A percentile compares a stretch with the other conserved stretches of the same genome.
Conservation (phyloP, 148 eudicot species). For the Euryodendron excelsum region DNA sequence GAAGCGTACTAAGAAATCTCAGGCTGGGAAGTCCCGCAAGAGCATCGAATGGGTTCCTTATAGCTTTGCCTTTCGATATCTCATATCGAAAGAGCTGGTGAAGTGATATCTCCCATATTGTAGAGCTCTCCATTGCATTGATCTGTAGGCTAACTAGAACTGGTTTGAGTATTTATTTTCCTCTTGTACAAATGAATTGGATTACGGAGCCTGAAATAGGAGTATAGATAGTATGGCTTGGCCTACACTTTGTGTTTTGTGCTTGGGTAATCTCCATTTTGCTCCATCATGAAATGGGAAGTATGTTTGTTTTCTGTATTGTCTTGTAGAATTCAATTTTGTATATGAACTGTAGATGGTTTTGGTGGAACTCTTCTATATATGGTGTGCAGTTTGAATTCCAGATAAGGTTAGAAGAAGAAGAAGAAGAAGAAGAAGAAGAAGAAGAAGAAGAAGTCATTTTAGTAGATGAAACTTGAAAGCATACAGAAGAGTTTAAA, state of each 20-base stretch:
- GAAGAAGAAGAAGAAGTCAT: too few species aligned
- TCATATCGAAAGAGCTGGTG: slow-evolving; percentile 67
- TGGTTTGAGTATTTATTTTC: neutral
- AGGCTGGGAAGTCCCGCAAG: slow-evolving; percentile 51
- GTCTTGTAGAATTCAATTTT: neutral
- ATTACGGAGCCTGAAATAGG: slow-evolving; percentile 1
- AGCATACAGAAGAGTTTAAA: too few species aligned
- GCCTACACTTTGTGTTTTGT: slow-evolving; percentile 1
- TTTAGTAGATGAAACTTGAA: too few species aligned
- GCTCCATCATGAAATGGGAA: neutral
- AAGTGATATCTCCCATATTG: slow-evolving; percentile 33
- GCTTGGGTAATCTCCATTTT: slow-evolving; percentile 9
- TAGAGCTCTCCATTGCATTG: too few species aligned
- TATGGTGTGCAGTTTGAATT: too few species aligned
- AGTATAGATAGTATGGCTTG: neutral
- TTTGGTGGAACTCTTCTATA: too few species aligned
- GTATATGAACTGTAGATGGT: too few species aligned
- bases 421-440: too few species aligned
- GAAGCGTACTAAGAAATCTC: slow-evolving; percentile 71
- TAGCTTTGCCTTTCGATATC: slow-evolving; percentile 76
- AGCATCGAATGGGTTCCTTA: slow-evolving; percentile 78
- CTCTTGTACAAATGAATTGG: slow-evolving; percentile 8
- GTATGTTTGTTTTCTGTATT: neutral
- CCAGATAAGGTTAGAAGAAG: too few species aligned
- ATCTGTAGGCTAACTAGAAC: too few species aligned